A percentile compares a stretch with the other conserved stretches of the same genome.
These are phyloP conservation scores for Ambrosiella beaveri DNA, from an alignment of 2,329 filamentous ascomycete species.

Conservation along the genomic window DNA sequence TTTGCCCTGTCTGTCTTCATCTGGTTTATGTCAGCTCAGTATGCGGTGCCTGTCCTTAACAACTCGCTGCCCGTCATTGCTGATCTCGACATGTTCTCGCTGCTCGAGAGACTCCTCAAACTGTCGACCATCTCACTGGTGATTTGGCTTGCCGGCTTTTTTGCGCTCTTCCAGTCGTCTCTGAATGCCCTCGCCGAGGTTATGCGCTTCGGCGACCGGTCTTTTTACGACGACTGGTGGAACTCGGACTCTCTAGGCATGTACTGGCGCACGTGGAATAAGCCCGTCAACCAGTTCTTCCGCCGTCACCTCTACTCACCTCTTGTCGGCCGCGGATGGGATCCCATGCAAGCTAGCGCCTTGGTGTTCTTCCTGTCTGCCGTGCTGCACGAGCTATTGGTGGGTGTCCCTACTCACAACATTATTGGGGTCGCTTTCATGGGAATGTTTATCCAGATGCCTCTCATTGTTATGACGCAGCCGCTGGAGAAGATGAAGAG, in stretches of 20 bases:
- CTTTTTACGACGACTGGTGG: constrained; percentile 98
- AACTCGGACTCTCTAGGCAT: constrained; percentile 70
- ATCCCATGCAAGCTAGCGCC: constrained; percentile 49
- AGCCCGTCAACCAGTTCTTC: constrained; percentile 94
- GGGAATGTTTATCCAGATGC: constrained; percentile 87
- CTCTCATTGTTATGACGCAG: constrained; percentile 66
- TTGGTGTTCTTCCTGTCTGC: constrained; percentile 81
- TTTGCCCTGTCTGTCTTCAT: constrained; percentile 70
- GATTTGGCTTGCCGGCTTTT: constrained; percentile 96
- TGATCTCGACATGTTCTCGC: constrained; percentile 60
- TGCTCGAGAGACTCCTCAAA: constrained; percentile 82
- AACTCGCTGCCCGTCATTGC: constrained; percentile 85
- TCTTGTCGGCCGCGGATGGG: constrained; percentile 69
- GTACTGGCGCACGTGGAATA: constrained; percentile 97
- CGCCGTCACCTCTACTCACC: constrained; percentile 84
- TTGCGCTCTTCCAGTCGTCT: constrained; percentile 84
- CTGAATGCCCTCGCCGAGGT: constrained; percentile 85
- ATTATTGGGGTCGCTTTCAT: constrained; percentile 82
- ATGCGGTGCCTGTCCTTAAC: constrained; percentile 71
- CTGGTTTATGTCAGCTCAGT: constrained; percentile 89
- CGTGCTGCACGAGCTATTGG: constrained; percentile 76
- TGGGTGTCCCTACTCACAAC: constrained; percentile 89
- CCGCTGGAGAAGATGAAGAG: constrained; percentile 64
- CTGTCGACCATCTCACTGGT: constrained; percentile 87
- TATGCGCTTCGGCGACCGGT: constrained; percentile 74